Evolutionary conservation across 768 basidiomycete species (phyloP), one percentile per base, ranked within the genome.

Genomic region (Tricholoma terreum): DNA sequence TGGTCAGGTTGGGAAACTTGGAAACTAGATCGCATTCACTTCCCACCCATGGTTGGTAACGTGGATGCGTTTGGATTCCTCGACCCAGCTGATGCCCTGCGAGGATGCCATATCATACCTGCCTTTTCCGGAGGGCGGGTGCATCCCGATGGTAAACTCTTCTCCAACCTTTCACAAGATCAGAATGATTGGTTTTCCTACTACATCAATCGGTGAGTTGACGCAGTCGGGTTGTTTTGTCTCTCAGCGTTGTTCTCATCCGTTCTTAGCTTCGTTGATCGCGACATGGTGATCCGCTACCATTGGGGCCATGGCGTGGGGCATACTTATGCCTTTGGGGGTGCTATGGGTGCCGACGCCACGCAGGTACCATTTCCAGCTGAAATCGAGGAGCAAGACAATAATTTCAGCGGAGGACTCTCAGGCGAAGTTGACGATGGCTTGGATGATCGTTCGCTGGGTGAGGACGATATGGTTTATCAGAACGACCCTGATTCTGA

Each of bases 21-120:
- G 21, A 45, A 45, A 14, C 21, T n/a, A n/a, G 42, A 45, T n/a
- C 15, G 8, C 8, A 14, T 45, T 45, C 42, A 45, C 15, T 45
- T 45, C 42, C 42, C 42, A 6, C 42, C 15, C 15, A 22, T 45
- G 42, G 21, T 14, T 34, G 33, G 33, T 6, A 45, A 45, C 15
- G 6, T n/a, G 15, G 42, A 22, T 17, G 15, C 42, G 15, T 45
- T 45, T 45, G 42, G 42, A 8, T 45, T 45, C 15, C 42, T 45
- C 6, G 42, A 45, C 42, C 42, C 42, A n/a, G 21, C n/a, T 17
- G 42, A 34, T 45, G 42, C 15, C 15, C 15, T 17, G 15, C 21
- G 67, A 1, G 67, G 55, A 0, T 61, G 62, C 14, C 74, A 78
- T 33, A 55, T 76, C 0, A 74, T 76, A 8, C 76, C 76, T 0